Evolutionary conservation across 345 rosid genomes (phyloP).

Genomic region (Ceriops decandra): DNA sequence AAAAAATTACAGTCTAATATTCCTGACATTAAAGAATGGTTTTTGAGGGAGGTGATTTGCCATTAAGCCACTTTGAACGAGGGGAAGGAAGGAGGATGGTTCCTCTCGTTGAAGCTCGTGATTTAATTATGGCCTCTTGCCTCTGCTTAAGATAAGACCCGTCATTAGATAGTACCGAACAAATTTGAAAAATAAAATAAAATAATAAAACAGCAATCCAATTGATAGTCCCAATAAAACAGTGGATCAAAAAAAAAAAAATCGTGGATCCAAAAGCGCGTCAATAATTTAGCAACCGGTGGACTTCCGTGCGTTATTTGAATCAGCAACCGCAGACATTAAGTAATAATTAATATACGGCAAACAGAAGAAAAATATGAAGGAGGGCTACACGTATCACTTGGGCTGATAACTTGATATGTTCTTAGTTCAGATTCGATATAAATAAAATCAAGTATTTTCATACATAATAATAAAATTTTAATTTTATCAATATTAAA

Average conservation of each 20-base stretch:
- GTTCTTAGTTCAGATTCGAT: too few relatives aligned
- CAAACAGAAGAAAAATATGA: too few relatives aligned
- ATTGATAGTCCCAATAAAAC: slow-evolving; percentile 21
- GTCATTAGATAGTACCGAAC: background rate
- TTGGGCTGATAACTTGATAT: too few relatives aligned
- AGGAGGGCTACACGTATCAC: too few relatives aligned
- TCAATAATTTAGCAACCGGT: too few relatives aligned
- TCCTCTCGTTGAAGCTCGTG: slow-evolving; percentile 20
- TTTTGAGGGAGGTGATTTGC: background rate
- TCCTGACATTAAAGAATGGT: slow-evolving; percentile 17
- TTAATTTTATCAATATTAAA: too few relatives aligned
- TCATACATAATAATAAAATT: too few relatives aligned
- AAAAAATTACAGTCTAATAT: slow-evolving; percentile 21
- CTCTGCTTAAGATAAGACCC: background rate
- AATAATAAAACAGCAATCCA: background rate
- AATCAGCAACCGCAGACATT: too few relatives aligned
- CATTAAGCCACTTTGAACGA: background rate
- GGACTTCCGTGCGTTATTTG: too few relatives aligned
- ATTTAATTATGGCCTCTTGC: background rate
- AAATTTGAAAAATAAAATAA: background rate
- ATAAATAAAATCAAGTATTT: too few relatives aligned
- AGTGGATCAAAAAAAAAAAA: slow-evolving; percentile 6
- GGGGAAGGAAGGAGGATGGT: slow-evolving; percentile 30
- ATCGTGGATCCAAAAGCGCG: background rate
- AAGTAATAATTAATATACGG: too few relatives aligned